phyloP scores from a whole-genome alignment of 1,284 basidiomycete genomes.

The Moniliella sp. region DNA sequence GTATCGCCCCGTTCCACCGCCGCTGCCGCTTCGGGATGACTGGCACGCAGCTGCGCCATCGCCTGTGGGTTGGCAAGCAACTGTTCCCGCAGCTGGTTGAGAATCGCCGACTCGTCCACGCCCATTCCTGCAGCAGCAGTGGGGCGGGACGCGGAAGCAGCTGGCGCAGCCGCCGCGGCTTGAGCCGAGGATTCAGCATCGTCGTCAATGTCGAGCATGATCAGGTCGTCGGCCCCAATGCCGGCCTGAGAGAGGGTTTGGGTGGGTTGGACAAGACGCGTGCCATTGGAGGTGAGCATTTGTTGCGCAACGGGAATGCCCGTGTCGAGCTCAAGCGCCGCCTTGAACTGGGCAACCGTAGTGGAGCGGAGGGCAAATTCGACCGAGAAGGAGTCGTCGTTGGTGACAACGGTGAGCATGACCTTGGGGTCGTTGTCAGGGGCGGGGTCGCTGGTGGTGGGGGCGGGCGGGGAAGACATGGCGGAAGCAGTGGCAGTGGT shows the following conservation, averaged over 20 bases:
- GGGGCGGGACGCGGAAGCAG: background rate
- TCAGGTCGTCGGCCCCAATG: slow-evolving; percentile 17
- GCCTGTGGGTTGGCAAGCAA: slow-evolving; percentile 59
- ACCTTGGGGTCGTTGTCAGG: too few relatives aligned
- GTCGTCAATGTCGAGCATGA: slow-evolving; percentile 6
- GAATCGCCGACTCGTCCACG: slow-evolving; percentile 45
- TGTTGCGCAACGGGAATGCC: slow-evolving; percentile 13
- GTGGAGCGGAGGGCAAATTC: slow-evolving; percentile 20
- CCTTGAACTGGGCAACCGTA: slow-evolving; percentile 24
- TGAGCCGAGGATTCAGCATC: background rate
- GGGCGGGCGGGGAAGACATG: too few relatives aligned
- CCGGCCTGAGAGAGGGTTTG: slow-evolving; percentile 13
- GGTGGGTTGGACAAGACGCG: slow-evolving; percentile 8
- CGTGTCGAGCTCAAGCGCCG: slow-evolving; percentile 18
- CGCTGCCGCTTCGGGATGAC: slow-evolving; percentile 12
- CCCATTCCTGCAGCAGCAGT: background rate
- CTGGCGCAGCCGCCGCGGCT: background rate
- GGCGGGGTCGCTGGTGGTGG: too few relatives aligned
- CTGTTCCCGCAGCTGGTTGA: slow-evolving; percentile 72
- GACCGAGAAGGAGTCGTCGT: slow-evolving; percentile 17
- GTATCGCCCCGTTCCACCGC: slow-evolving; percentile 4
- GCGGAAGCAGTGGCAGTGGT: too few relatives aligned
- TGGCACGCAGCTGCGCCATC: slow-evolving; percentile 48
- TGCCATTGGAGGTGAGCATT: slow-evolving; percentile 9
- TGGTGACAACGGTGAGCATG: slow-evolving; percentile 27